Base-by-base conservation (phyloP, 2,329 filamentous ascomycete genomes). In the Talaromyces sp. region DNA sequence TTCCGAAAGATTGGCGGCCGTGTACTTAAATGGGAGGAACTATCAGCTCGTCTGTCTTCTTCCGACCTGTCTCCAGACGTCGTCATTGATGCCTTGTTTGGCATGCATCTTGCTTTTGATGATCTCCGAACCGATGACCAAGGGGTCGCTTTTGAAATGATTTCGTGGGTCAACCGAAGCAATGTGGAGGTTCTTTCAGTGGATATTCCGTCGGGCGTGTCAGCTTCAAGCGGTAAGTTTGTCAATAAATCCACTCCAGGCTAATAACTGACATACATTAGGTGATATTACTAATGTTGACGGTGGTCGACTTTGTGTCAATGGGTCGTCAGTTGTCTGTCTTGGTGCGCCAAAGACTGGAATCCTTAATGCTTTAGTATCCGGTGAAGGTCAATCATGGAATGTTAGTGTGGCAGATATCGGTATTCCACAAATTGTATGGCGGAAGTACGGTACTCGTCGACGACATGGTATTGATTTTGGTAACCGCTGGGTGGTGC, bases 91-190 rank as follows among this genome's bases (percentile, higher is more conserved):
- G 92, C 91, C 1, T 78, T 97, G 11, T 83, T 99, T 4, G 91
- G 91, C 3, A 83, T 94, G 57, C 91, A 94, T 40, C 85, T 91
- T 51, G 87, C 90, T 2, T 97, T 97, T 65, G 91, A 97, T 61
- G 91, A 95, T 63, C 80, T 97, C 24, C 84, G 90, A 32, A 88
- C 87, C 2, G 87, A 88, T 14, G 89, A 96, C 60, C 90, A 95
- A 69, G 86, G 87, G 3, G 88, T 88, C 0, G 90, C 91, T 0
- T 92, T 95, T 66, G 89, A 95, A 67, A 84, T 97, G 66, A 94
- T 97, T 65, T 88, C 91, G 57, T 97, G 92, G 91, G 88, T 91
- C 2, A 97, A 97, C 68, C 87, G 91, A 58, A 90, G 87, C 68
- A 89, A 91, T 59, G 86, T 91, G 0, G 86, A 87, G 52, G 87